phyloP scores from a whole-genome alignment of 1,284 basidiomycete genomes.

The Ustilago nuda region DNA sequence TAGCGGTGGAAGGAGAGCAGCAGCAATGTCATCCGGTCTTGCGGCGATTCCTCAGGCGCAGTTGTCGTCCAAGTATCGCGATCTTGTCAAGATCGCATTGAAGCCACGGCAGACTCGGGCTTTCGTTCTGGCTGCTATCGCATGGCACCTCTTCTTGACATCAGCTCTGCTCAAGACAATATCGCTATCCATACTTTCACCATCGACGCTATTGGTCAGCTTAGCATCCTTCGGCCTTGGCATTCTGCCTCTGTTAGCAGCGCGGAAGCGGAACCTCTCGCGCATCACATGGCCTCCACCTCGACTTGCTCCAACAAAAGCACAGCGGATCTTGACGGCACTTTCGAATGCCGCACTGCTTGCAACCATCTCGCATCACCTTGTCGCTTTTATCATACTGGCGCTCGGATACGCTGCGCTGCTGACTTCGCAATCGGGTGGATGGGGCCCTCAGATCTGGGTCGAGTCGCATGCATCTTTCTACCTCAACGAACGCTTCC shows the following conservation, averaged over 20 bases:
- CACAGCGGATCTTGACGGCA: constrained; percentile 21
- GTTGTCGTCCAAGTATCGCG: constrained; percentile 44
- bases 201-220: constrained; percentile 15
- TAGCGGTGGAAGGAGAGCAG: not conserved
- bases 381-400: constrained; percentile 22
- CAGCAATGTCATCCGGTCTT: constrained; percentile 33
- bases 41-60: constrained; percentile 46
- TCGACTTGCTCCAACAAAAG: constrained; percentile 10
- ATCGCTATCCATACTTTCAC: constrained; percentile 21
- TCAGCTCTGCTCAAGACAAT: constrained; percentile 21
- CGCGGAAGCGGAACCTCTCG: constrained; percentile 36
- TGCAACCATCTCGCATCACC: constrained; percentile 18
- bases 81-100: constrained; percentile 50
- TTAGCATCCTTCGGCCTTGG: constrained; percentile 31
- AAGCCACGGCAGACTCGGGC: constrained; percentile 56
- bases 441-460: constrained; percentile 49
- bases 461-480: constrained; percentile 51
- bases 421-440: constrained; percentile 15
- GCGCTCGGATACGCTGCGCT: constrained; percentile 25
- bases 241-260: constrained; percentile 41
- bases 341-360: constrained; percentile 8
- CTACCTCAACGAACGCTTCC: constrained; percentile 59
- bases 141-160: constrained; percentile 37
- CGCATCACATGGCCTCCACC: constrained; percentile 14
- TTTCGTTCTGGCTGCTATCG: constrained; percentile 39